These are phyloP conservation scores for Sporothrix mexicana DNA, from an alignment of 2,329 filamentous ascomycete genomes.

Conservation along the genomic window DNA sequence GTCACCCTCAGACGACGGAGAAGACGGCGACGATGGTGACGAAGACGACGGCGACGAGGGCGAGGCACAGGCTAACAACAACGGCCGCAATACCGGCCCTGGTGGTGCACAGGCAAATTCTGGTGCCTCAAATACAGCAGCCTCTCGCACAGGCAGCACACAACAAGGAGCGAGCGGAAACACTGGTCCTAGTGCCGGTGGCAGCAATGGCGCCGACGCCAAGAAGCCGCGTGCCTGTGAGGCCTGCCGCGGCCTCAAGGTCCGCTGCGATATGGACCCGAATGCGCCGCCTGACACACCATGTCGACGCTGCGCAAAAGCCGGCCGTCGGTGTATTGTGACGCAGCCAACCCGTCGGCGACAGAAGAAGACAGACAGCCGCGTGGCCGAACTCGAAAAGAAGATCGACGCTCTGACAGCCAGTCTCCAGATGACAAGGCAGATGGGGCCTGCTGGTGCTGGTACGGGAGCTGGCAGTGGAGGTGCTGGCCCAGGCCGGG, in stretches of 20 bases:
- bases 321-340: constrained; percentile 76
- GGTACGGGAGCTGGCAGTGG: background rate
- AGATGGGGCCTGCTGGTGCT: constrained; percentile 22
- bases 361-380: constrained; percentile 89
- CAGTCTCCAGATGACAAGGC: constrained; percentile 66
- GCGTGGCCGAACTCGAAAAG: constrained; percentile 88
- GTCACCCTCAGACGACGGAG: constrained; percentile 40
- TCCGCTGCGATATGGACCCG: constrained; percentile 81
- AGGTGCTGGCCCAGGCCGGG: background rate
- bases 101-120: background rate
- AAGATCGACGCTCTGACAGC: constrained; percentile 90
- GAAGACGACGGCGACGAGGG: constrained; percentile 6
- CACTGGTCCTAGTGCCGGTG: background rate
- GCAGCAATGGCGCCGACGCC: constrained; percentile 49
- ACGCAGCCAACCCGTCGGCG: constrained; percentile 77
- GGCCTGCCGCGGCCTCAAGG: constrained; percentile 76
- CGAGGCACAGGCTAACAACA: background rate
- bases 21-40: constrained; percentile 18
- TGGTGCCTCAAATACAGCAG: background rate
- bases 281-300: constrained; percentile 62
- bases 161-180: background rate
- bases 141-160: background rate
- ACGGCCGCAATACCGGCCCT: background rate
- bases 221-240: constrained; percentile 77
- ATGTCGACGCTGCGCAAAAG: constrained; percentile 80